phyloP scores from a whole-genome alignment of 805 yeast genomes.

The Myxozyma sirexii region DNA sequence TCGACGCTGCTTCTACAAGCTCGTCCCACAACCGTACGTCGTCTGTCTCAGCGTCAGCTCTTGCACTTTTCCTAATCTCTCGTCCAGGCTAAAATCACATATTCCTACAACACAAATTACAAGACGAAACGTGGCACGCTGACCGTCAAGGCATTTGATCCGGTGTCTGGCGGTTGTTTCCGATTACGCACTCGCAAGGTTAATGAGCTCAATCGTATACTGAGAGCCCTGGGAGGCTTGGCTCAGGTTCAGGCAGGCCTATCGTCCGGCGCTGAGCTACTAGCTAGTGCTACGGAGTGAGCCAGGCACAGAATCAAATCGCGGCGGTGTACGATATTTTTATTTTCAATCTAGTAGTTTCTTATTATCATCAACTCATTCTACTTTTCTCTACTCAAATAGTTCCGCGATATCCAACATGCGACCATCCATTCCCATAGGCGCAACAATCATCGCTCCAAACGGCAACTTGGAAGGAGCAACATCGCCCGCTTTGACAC shows the following conservation, averaged over 20 bases:
- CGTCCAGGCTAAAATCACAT: conserved; percentile 42
- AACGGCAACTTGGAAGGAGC: conserved; percentile 15
- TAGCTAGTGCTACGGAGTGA: neutral
- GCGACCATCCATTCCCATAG: conserved; percentile 33
- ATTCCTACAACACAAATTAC: conserved; percentile 42
- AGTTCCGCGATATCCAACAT: conserved; percentile 29
- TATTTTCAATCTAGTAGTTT: no score
- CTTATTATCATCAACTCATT: neutral
- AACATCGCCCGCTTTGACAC: conserved; percentile 11
- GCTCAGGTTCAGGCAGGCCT: conserved; percentile 41
- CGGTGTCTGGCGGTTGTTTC: conserved; percentile 63
- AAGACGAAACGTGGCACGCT: conserved; percentile 39
- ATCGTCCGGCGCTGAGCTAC: conserved; percentile 15
- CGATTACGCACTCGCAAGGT: conserved; percentile 59
- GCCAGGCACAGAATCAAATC: no score
- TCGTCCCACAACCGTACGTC: conserved; percentile 46
- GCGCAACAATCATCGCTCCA: conserved; percentile 28
- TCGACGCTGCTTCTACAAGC: conserved; percentile 49
- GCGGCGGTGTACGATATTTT: conserved; percentile 4
- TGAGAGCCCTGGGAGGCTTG: conserved; percentile 63
- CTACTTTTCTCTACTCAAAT: neutral
- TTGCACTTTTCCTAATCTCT: conserved; percentile 8
- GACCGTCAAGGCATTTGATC: conserved; percentile 64
- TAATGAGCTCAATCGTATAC: conserved; percentile 73
- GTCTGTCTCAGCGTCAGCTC: conserved; percentile 25